A percentile compares a stretch with the other conserved stretches of the same genome.
These are phyloP conservation scores for Hevea brasiliensis DNA, from an alignment of 345 rosid genomes.

Conservation along the genomic window DNA sequence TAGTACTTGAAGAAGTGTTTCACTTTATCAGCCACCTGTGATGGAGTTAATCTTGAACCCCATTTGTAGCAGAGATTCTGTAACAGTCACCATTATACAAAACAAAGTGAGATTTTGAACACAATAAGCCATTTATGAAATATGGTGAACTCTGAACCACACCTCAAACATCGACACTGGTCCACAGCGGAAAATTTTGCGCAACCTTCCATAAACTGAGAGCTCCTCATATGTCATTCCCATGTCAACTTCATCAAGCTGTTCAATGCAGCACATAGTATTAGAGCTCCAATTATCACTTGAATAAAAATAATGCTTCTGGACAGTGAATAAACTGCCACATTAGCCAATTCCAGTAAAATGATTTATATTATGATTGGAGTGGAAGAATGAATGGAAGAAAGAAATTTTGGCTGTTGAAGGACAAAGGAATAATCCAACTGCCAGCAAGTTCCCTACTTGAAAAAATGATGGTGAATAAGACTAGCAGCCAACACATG, in stretches of 20 bases:
- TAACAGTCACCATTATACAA: background rate
- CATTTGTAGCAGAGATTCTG: constrained; percentile 96
- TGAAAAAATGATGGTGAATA: too few species aligned
- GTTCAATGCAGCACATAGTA: constrained; percentile 30
- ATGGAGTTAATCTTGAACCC: constrained; percentile 76
- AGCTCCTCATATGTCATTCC: constrained; percentile 99
- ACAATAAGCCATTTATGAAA: background rate
- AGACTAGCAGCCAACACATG: too few species aligned
- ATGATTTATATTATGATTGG: too few species aligned
- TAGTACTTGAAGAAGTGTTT: constrained; percentile 93
- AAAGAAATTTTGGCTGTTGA: background rate
- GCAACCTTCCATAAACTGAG: constrained; percentile 83
- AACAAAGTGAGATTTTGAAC: constrained; percentile 10
- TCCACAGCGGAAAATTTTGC: constrained; percentile 93
- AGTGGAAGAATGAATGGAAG: background rate
- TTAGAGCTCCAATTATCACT: constrained; percentile 8
- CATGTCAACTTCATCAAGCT: constrained; percentile 99
- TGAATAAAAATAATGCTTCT: background rate
- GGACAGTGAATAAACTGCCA: too few species aligned
- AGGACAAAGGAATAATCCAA: too few species aligned
- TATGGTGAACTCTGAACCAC: constrained; percentile 10
- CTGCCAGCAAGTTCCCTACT: too few species aligned
- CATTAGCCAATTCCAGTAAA: too few species aligned
- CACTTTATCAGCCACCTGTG: constrained; percentile 91
- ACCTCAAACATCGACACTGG: constrained; percentile 98